These are phyloP conservation scores for Schwanniomyces pseudopolymorphus DNA, from an alignment of 805 yeast species.

Conservation along the genomic window DNA sequence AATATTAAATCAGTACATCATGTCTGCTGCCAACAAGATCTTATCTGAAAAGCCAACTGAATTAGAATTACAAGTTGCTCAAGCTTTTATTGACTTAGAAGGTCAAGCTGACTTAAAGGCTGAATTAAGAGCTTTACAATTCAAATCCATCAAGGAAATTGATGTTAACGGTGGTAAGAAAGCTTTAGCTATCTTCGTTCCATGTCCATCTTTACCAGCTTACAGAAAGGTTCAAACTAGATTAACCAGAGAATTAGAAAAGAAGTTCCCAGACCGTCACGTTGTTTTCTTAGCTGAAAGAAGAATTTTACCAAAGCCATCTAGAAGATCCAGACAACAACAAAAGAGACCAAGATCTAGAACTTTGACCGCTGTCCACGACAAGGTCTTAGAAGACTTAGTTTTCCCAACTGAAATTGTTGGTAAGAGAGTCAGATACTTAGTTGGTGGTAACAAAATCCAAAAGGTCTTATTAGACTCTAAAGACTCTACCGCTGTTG, in stretches of 20 bases:
- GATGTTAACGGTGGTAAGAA: slow-evolving; percentile 98
- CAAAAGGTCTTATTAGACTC: slow-evolving; percentile 97
- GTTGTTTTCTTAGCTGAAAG: slow-evolving; percentile 99
- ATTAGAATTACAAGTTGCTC: slow-evolving; percentile 99
- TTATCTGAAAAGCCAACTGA: slow-evolving; percentile 94
- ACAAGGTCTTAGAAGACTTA: slow-evolving; percentile 96
- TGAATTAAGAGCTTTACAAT: slow-evolving; percentile 97
- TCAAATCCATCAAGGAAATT: slow-evolving; percentile 97
- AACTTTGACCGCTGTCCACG: slow-evolving; percentile 98
- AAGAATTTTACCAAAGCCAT: slow-evolving; percentile 98
- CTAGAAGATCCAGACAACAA: slow-evolving; percentile 87
- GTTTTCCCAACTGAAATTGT: slow-evolving; percentile 99
- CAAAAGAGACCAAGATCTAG: slow-evolving; percentile 99
- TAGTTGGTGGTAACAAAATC: slow-evolving; percentile 98
- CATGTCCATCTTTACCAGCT: slow-evolving; percentile 87
- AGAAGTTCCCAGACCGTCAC: slow-evolving; percentile 99
- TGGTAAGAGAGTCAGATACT: slow-evolving; percentile 99
- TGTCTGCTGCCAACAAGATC: slow-evolving; percentile 98
- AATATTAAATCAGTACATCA: slow-evolving; percentile 31
- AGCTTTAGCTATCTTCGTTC: slow-evolving; percentile 97
- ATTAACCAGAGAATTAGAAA: slow-evolving; percentile 98
- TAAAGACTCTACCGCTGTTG: slow-evolving; percentile 94
- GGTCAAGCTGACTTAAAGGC: slow-evolving; percentile 95
- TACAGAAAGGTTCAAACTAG: slow-evolving; percentile 97
- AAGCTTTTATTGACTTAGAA: slow-evolving; percentile 97